Conservation (phyloP, 805 yeast genomes). For the Ogataea naganishii region DNA sequence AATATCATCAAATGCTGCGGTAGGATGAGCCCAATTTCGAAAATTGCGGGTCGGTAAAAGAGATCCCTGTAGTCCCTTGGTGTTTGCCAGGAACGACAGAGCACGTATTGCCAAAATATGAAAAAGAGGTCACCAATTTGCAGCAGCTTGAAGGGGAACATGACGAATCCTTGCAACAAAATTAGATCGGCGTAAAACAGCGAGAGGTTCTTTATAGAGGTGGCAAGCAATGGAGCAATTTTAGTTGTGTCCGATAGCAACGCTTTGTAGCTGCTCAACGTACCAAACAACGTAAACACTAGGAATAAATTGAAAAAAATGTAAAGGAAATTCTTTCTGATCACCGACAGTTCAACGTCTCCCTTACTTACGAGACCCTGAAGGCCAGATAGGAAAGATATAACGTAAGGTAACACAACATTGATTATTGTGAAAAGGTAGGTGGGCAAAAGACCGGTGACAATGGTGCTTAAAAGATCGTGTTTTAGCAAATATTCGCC, state of each 20-base stretch:
- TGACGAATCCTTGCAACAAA: conserved; percentile 60
- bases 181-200: conserved; percentile 53
- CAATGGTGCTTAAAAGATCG: conserved; percentile 42
- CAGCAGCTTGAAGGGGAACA: conserved; percentile 49
- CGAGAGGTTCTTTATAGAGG: conserved; percentile 41
- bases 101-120: conserved; percentile 32
- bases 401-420: conserved; percentile 45
- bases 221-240: conserved; percentile 47
- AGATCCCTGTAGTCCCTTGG: conserved; percentile 43
- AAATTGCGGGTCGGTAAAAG: conserved; percentile 48
- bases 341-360: conserved; percentile 48
- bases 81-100: conserved; percentile 29
- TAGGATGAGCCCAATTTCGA: conserved; percentile 51
- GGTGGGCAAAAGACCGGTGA: conserved; percentile 57
- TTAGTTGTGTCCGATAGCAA: conserved; percentile 49
- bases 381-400: conserved; percentile 36
- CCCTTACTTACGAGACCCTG: conserved; percentile 52
- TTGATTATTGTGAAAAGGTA: conserved; percentile 48
- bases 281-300: conserved; percentile 55
- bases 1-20: conserved; percentile 56
- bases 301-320: conserved; percentile 53
- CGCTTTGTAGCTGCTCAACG: conserved; percentile 51
- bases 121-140: conserved; percentile 47
- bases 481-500: conserved; percentile 45
- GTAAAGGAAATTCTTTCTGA: conserved; percentile 51